phyloP scores from a whole-genome alignment of 1,139 yeast species.

The Kurtzmaniella quercitrusa region DNA sequence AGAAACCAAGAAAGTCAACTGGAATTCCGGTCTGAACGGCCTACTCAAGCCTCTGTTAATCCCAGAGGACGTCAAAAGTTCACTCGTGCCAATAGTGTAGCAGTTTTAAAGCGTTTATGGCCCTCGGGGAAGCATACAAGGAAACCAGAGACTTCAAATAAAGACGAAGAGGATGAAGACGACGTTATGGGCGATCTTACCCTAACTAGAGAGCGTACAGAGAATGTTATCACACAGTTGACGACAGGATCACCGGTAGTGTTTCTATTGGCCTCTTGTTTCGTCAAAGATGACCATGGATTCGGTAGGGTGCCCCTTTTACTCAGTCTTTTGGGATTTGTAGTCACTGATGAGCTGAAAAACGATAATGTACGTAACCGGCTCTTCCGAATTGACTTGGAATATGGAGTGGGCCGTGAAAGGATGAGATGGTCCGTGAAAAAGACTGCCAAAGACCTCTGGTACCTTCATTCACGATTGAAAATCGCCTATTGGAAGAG shows the following conservation, averaged over 20 bases:
- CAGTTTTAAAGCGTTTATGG: neutral
- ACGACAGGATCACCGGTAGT: slow-evolving; percentile 79
- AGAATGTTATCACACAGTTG: slow-evolving; percentile 59
- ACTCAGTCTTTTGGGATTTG: slow-evolving; percentile 65
- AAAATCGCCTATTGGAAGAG: slow-evolving; percentile 45
- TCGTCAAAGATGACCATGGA: slow-evolving; percentile 75
- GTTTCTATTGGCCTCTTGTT: slow-evolving; percentile 67
- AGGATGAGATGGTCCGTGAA: slow-evolving; percentile 77
- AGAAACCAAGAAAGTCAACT: neutral
- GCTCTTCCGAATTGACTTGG: slow-evolving; percentile 65
- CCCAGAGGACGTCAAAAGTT: neutral
- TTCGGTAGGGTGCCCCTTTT: slow-evolving; percentile 78
- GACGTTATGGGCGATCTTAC: slow-evolving; percentile 21
- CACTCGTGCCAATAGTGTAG: neutral
- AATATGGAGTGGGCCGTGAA: slow-evolving; percentile 84
- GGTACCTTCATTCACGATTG: slow-evolving; percentile 62
- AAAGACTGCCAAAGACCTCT: slow-evolving; percentile 68
- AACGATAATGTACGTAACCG: slow-evolving; percentile 43
- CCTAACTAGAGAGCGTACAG: slow-evolving; percentile 50
- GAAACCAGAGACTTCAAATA: neutral
- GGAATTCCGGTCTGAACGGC: neutral
- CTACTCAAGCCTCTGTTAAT: neutral
- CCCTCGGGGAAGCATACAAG: neutral
- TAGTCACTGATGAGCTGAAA: slow-evolving; percentile 50
- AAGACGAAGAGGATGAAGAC: slow-evolving; percentile 4